Percentiles rank a stretch among this genome's conserved stretches.
These are phyloP conservation scores for Oryza brachyantha DNA, from an alignment of 176 grass and related monocot genomes.

Conservation along the genomic window DNA sequence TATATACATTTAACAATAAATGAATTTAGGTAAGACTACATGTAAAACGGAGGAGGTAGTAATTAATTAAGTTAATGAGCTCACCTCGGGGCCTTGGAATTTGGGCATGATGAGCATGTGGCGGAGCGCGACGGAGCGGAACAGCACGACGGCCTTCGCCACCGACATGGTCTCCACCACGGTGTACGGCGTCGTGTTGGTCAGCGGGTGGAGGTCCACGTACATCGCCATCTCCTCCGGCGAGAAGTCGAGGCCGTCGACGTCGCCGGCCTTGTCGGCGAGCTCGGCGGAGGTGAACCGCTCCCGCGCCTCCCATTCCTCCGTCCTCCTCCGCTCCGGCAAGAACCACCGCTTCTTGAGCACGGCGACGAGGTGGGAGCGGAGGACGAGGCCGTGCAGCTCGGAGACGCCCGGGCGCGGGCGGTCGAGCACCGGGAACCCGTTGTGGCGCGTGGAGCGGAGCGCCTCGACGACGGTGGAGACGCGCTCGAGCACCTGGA, in stretches of 20 bases:
- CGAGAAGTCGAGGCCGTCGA: slow-evolving; percentile 40
- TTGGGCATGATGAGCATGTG: slow-evolving; percentile 94
- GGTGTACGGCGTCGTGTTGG: slow-evolving; percentile 92
- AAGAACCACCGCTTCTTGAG: slow-evolving; percentile 79
- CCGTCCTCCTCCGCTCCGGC: slow-evolving; percentile 58
- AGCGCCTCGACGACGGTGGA: slow-evolving; percentile 51
- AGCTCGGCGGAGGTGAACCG: slow-evolving; percentile 68
- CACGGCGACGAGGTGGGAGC: slow-evolving; percentile 67
- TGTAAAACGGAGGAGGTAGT: too few species aligned
- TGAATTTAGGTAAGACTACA: too few species aligned
- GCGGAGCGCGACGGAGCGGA: slow-evolving; percentile 66
- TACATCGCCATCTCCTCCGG: slow-evolving; percentile 79
- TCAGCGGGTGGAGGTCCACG: slow-evolving; percentile 79
- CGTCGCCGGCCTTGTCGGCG: slow-evolving; percentile 39
- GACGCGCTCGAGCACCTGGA: slow-evolving; percentile 70
- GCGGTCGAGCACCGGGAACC: slow-evolving; percentile 75
- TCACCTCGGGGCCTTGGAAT: slow-evolving; percentile 79
- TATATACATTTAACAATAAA: too few species aligned
- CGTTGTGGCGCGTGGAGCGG: slow-evolving; percentile 61
- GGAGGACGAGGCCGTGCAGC: slow-evolving; percentile 75
- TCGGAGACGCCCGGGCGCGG: slow-evolving; percentile 40
- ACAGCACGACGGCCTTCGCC: slow-evolving; percentile 91
- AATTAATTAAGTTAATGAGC: too few species aligned
- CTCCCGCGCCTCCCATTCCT: slow-evolving; percentile 74
- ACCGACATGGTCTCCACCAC: slow-evolving; percentile 98